Conservation (phyloP, 768 basidiomycete genomes). For the Kwoniella mangroviensis region DNA sequence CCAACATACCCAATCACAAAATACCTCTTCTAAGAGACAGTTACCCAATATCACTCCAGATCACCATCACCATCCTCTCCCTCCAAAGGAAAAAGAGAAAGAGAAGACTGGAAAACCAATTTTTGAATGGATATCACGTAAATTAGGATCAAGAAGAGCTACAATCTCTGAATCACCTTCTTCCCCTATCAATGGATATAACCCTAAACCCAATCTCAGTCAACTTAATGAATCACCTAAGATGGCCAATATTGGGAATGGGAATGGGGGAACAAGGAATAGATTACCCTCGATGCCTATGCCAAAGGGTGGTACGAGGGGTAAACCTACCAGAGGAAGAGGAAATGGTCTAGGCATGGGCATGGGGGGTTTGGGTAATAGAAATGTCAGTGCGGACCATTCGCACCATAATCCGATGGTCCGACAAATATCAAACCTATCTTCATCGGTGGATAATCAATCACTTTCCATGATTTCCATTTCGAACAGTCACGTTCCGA, state of each 20-base stretch:
- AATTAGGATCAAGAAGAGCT: constrained; percentile 43
- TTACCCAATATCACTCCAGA: neutral
- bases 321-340: constrained; percentile 7
- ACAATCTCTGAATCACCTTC: constrained; percentile 26
- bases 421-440: constrained; percentile 14
- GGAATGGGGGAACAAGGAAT: neutral
- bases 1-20: constrained; percentile 24
- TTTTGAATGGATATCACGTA: constrained; percentile 50
- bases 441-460: constrained; percentile 19
- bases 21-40: neutral
- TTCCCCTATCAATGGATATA: neutral
- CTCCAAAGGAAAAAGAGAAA: constrained; percentile 16
- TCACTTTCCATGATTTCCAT: constrained; percentile 24
- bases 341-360: constrained; percentile 1
- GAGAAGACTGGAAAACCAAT: constrained; percentile 40
- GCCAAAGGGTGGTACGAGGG: neutral
- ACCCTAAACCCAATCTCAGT: constrained; percentile 1
- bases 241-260: neutral
- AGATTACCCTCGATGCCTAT: constrained; percentile 18
- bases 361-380: neutral
- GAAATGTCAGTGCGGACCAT: neutral
- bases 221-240: constrained; percentile 1
- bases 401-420: neutral
- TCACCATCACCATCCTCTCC: neutral
- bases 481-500: constrained; percentile 3